These are phyloP conservation scores for Calonectria pauciramosa DNA, from an alignment of 2,329 filamentous ascomycete species.

Conservation along the genomic window DNA sequence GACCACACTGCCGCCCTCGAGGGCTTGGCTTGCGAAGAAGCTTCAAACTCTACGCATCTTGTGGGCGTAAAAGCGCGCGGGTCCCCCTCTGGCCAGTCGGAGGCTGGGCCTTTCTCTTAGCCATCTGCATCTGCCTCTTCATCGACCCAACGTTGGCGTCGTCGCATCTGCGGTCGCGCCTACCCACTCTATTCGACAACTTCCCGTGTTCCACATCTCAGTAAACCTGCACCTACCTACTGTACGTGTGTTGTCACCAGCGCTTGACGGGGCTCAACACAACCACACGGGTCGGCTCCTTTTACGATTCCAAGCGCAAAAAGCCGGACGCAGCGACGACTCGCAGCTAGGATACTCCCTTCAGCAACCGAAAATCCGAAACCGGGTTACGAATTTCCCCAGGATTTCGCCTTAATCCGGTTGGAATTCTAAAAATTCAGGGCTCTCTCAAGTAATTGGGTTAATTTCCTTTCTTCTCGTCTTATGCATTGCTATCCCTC, in stretches of 20 bases:
- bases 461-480: background rate
- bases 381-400: background rate
- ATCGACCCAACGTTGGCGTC: background rate
- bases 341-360: constrained; percentile 15
- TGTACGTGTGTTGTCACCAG: background rate
- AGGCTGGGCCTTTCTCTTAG: background rate
- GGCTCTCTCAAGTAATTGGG: background rate
- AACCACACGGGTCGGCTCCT: background rate
- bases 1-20: background rate
- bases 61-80: constrained; percentile 23
- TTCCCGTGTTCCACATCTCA: background rate
- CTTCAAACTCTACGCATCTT: constrained; percentile 16
- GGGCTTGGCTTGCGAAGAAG: constrained; percentile 5
- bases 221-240: background rate
- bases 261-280: background rate
- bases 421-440: background rate
- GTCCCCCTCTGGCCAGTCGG: constrained; percentile 9
- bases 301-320: constrained; percentile 6
- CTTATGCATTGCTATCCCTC: background rate
- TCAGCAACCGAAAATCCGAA: constrained; percentile 3
- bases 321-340: constrained; percentile 14
- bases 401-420: background rate
- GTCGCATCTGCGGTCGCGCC: background rate
- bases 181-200: background rate
- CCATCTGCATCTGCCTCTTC: background rate